phyloP scores from a whole-genome alignment of 768 basidiomycete genomes.

The Tulasnella sp. region DNA sequence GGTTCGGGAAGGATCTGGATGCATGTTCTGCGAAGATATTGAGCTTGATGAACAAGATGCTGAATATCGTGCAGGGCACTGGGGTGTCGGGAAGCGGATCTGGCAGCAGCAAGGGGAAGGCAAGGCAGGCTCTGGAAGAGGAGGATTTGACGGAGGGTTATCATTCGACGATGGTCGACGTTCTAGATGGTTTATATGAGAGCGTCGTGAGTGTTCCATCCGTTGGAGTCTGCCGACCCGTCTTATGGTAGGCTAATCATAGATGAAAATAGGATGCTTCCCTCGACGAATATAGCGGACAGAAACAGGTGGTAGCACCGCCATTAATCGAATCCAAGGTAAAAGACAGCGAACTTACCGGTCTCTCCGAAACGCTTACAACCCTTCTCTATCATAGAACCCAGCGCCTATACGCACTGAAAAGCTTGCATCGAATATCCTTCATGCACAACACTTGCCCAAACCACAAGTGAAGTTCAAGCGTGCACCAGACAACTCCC shows the following conservation, averaged over 20 bases:
- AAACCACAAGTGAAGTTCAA: slow-evolving; percentile 80
- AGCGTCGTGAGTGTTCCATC: slow-evolving; percentile 47
- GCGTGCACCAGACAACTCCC: slow-evolving; percentile 44
- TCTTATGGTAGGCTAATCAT: background rate
- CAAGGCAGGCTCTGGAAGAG: slow-evolving; percentile 47
- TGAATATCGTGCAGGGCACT: slow-evolving; percentile 35
- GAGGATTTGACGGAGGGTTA: slow-evolving; percentile 84
- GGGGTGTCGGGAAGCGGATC: slow-evolving; percentile 17
- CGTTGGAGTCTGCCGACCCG: background rate
- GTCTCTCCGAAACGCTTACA: slow-evolving; percentile 6
- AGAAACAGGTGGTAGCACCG: slow-evolving; percentile 29
- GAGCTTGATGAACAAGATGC: slow-evolving; percentile 49
- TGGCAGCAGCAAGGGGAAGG: slow-evolving; percentile 34
- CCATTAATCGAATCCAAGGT: background rate
- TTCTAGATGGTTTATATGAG: slow-evolving; percentile 77
- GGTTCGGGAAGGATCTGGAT: slow-evolving; percentile 61
- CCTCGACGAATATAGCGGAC: slow-evolving; percentile 67
- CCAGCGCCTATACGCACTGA: no score
- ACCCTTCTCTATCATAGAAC: background rate
- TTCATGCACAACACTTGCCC: slow-evolving; percentile 59
- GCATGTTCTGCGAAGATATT: slow-evolving; percentile 54
- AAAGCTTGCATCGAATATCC: slow-evolving; percentile 28
- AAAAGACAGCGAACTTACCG: no score
- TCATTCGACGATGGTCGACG: slow-evolving; percentile 63
- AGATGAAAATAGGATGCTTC: slow-evolving; percentile 62